These are phyloP conservation scores for Fusarium goolgardi DNA, from an alignment of 2,329 filamentous ascomycete genomes.

Conservation along the genomic window DNA sequence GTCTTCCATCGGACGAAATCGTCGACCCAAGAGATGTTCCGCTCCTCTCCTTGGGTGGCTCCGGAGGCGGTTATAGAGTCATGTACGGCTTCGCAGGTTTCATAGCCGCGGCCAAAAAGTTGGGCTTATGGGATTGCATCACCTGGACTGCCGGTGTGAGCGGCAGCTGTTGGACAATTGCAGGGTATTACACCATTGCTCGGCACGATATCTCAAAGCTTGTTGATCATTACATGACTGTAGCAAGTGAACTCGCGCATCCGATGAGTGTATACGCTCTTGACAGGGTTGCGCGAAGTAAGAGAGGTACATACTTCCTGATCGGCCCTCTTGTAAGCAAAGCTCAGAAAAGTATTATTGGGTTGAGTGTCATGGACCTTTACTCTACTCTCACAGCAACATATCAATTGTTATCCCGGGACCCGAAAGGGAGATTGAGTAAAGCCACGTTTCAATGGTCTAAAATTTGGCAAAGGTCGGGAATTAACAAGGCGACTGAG, in stretches of 20 bases:
- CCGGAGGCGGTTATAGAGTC: constrained; percentile 41
- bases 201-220: constrained; percentile 28
- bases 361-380: constrained; percentile 40
- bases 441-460: constrained; percentile 41
- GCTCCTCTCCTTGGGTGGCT: constrained; percentile 37
- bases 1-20: constrained; percentile 7
- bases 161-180: constrained; percentile 44
- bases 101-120: constrained; percentile 31
- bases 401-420: constrained; percentile 31
- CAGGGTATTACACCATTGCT: constrained; percentile 43
- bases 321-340: constrained; percentile 39
- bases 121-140: constrained; percentile 37
- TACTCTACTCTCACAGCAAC: constrained; percentile 41
- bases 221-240: constrained; percentile 32
- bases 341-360: constrained; percentile 42
- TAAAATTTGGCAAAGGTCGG: constrained; percentile 33
- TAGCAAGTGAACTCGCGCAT: constrained; percentile 37
- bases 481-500: constrained; percentile 23
- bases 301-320: constrained; percentile 37
- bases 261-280: constrained; percentile 38
- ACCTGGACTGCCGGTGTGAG: constrained; percentile 43
- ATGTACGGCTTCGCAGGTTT: constrained; percentile 44
- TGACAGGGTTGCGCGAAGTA: constrained; percentile 30
- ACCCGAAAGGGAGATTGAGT: constrained; percentile 29
- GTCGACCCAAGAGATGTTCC: constrained; percentile 39